Conservation (phyloP, 768 basidiomycete genomes). For the Tricholoma terreum region DNA sequence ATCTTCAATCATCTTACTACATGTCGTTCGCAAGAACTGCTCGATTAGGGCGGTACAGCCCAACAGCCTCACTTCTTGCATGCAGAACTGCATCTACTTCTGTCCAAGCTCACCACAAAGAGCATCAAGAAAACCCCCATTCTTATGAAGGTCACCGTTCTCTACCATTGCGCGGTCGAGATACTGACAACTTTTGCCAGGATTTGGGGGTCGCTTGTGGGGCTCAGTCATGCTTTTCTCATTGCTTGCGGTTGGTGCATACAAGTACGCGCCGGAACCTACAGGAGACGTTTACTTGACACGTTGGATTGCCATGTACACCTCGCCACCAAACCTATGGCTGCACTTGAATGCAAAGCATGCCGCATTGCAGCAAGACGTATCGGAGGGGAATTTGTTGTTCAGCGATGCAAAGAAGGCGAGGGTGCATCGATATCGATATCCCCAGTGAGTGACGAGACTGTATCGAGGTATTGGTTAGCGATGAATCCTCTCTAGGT, state of each 20-base stretch:
- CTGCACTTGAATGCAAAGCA: slow-evolving; percentile 54
- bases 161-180: slow-evolving; percentile 1
- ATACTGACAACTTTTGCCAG: slow-evolving; percentile 30
- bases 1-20: background rate
- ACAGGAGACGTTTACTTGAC: slow-evolving; percentile 62
- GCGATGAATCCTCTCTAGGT: slow-evolving; percentile 32
- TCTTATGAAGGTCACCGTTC: slow-evolving; percentile 54
- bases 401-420: slow-evolving; percentile 43
- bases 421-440: slow-evolving; percentile 60
- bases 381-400: slow-evolving; percentile 40
- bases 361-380: slow-evolving; percentile 41
- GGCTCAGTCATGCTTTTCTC: slow-evolving; percentile 54
- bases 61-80: slow-evolving; percentile 23
- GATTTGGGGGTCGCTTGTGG: slow-evolving; percentile 68
- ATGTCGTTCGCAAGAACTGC: slow-evolving; percentile 46
- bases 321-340: slow-evolving; percentile 54
- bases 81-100: slow-evolving; percentile 45
- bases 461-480: slow-evolving; percentile 3
- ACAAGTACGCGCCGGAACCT: slow-evolving; percentile 67
- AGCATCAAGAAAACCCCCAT: slow-evolving; percentile 42
- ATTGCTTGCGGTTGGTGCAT: slow-evolving; percentile 48
- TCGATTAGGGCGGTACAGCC: slow-evolving; percentile 33
- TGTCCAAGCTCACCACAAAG: slow-evolving; percentile 40
- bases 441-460: slow-evolving; percentile 65
- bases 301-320: slow-evolving; percentile 60